Base-by-base conservation (phyloP, 306 rosid species). In the Crotalaria pallida region DNA sequence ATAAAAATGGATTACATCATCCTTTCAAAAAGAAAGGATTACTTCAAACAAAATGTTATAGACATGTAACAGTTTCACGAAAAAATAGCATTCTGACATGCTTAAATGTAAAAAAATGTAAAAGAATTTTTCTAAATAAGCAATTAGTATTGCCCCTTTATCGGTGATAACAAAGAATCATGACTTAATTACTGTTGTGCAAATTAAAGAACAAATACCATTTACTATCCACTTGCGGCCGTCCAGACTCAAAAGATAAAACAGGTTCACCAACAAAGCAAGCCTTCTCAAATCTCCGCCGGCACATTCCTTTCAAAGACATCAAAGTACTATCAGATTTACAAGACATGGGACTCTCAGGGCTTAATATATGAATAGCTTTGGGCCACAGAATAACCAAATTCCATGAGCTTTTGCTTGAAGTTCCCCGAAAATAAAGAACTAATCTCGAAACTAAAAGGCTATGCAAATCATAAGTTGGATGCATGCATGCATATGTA, bases 281-380 rank as follows among this genome's bases (percentile, higher is more conserved):
- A 58, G 91, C 92, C 69, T 70, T 81, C 89, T 86, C 85, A 83
- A 81, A 84, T 83, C 96, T 78, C 79, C 88, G 88, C 72, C 80
- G 84, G 88, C 99, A 94, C 96, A 91, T 83, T 67, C 97, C 99
- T 94, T 83, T 72, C 70, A 75, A 71, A 83, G 63, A 80, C 65
- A 87, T 71, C 47, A 76, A 69, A 72, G 52, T 40, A 41, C 69
- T 59, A 80, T 80, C 52, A 81, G 72, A 63, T 26, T 79, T 60
- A 72, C 2, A 66, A 53, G 74, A 31, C 43, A 45, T 38, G 48
- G 47, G 75, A 74, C 67, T 64, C 72, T 64, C 27, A 0, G 56
- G 7, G 34, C 24, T 45, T 45, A 57, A 47, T 56, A 33, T 16
- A 57, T 22, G 59, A 49, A 76, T 9, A 72, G 66, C 66, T 68